phyloP scores from a whole-genome alignment of 768 basidiomycete genomes.

The Lactifluus hygrophoroides region DNA sequence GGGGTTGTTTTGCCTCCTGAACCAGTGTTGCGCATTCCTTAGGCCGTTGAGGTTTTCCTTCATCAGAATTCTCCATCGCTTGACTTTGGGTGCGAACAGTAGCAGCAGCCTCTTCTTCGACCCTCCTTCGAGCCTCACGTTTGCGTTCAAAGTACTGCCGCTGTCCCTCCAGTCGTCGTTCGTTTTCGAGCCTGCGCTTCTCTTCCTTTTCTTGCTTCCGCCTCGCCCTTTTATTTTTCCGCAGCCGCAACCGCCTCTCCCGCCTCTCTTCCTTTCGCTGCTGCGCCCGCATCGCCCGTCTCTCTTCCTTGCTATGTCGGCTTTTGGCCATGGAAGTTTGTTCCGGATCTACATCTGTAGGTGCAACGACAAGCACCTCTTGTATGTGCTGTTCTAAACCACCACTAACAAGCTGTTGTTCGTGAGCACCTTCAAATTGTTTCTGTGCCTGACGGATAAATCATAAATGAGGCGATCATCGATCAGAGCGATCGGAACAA shows the following conservation, averaged over 20 bases:
- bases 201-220: not conserved
- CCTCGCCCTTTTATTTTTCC: not conserved
- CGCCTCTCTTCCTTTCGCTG: not conserved
- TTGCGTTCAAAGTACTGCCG: not conserved
- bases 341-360: not conserved
- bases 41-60: not conserved
- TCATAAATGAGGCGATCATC: not conserved
- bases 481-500: not conserved
- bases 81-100: not conserved
- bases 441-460: no score
- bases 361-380: not conserved
- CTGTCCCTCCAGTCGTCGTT: constrained; percentile 5
- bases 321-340: no score
- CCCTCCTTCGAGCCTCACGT: not conserved
- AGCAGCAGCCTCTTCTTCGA: not conserved
- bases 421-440: no score
- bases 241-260: not conserved
- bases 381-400: not conserved
- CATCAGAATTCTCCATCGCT: not conserved
- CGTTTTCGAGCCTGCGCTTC: not conserved
- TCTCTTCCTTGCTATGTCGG: no score
- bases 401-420: not conserved
- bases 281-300: not conserved
- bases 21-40: not conserved
- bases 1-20: not conserved